Percentiles rank a stretch among this genome's conserved stretches.
These are phyloP conservation scores for Saururus chinensis DNA, from an alignment of 164 flowering plant genomes.

Conservation along the genomic window DNA sequence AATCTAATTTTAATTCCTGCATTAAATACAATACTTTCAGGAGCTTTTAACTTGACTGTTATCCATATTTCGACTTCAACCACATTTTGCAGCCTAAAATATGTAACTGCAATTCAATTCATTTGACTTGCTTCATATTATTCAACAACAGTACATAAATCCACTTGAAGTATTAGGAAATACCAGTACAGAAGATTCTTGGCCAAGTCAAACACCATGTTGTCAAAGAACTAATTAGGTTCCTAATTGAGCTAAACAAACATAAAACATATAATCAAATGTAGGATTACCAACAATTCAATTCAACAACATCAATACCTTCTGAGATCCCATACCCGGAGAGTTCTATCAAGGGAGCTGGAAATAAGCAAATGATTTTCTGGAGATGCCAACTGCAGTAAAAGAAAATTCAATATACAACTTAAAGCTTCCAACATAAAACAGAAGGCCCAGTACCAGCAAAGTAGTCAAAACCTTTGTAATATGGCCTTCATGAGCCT, in stretches of 20 bases:
- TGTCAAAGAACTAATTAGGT: too few species aligned
- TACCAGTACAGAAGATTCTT: too few species aligned
- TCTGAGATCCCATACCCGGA: slow-evolving; percentile 92
- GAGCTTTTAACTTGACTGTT: too few species aligned
- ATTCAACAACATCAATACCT: slow-evolving; percentile 27
- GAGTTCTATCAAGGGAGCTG: slow-evolving; percentile 81
- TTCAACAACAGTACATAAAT: too few species aligned
- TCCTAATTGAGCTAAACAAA: neutral
- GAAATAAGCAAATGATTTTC: slow-evolving; percentile 84
- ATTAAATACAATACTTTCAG: too few species aligned
- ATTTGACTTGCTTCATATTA: too few species aligned
- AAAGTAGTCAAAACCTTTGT: slow-evolving; percentile 48
- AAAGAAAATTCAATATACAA: slow-evolving; percentile 3
- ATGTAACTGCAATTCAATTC: too few species aligned
- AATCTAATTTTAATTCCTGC: too few species aligned
- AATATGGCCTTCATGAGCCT: slow-evolving; percentile 91
- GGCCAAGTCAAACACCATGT: too few species aligned
- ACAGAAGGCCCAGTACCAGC: neutral
- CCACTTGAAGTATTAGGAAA: too few species aligned
- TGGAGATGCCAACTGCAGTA: slow-evolving; percentile 77
- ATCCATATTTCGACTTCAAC: too few species aligned
- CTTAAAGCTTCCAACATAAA: neutral
- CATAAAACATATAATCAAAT: neutral
- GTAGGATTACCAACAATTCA: neutral
- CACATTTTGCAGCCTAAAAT: too few species aligned